These are phyloP conservation scores for Puccinia hordei DNA, from an alignment of 1,284 basidiomycete genomes.

Conservation along the genomic window DNA sequence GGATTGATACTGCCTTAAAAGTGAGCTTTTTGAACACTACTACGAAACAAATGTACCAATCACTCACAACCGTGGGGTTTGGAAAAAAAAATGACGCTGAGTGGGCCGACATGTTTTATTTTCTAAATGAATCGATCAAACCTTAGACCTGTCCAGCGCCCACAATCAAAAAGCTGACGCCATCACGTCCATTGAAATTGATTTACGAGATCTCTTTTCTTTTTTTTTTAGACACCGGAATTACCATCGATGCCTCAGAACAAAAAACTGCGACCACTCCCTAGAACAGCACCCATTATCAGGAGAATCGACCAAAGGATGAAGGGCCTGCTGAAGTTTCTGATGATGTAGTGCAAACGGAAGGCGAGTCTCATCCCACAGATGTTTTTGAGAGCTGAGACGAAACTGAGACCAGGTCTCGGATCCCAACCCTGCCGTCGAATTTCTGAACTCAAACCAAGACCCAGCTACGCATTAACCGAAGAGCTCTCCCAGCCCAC, in stretches of 20 bases:
- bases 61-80: background rate
- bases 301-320: background rate
- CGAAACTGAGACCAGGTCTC: background rate
- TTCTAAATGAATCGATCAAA: background rate
- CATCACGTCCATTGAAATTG: background rate
- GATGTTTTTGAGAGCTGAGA: background rate
- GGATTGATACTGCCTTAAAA: constrained; percentile 3
- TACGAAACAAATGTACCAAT: no score
- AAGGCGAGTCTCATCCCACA: background rate
- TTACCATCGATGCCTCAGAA: constrained; percentile 14
- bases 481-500: constrained; percentile 73
- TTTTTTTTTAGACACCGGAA: constrained; percentile 27
- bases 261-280: background rate
- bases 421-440: background rate
- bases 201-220: constrained; percentile 22
- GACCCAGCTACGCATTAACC: constrained; percentile 72
- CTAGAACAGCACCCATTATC: background rate
- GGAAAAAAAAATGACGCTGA: background rate
- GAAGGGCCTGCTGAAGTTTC: no score
- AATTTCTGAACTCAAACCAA: constrained; percentile 60
- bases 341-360: background rate
- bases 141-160: constrained; percentile 13
- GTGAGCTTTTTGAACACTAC: background rate
- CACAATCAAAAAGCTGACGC: background rate
- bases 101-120: background rate